These are phyloP conservation scores for Lichina pygmaea DNA, from an alignment of 495 filamentous ascomycete species.

Conservation along the genomic window DNA sequence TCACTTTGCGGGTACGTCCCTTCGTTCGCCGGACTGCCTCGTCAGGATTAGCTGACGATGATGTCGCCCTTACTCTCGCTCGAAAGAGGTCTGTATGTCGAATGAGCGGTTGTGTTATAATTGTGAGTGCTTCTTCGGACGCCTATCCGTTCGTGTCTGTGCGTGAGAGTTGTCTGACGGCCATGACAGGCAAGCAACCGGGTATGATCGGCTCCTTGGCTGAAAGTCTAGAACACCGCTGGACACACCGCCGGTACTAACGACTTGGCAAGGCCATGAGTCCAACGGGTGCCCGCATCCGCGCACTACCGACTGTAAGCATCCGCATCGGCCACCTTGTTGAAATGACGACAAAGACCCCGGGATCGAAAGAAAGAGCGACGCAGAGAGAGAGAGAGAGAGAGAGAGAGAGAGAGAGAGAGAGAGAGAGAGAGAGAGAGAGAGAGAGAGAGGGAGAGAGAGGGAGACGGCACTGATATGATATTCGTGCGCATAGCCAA, in stretches of 20 bases:
- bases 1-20: slow-evolving; percentile 60
- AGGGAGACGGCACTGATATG: neutral
- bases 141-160: slow-evolving; percentile 3
- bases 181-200: slow-evolving; percentile 14
- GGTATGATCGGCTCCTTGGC: slow-evolving; percentile 4
- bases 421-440: neutral
- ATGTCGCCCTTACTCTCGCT: too few species aligned
- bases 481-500: slow-evolving; percentile 31
- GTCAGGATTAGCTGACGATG: neutral
- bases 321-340: neutral
- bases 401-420: neutral
- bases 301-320: slow-evolving; percentile 73
- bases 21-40: neutral
- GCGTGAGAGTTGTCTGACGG: slow-evolving; percentile 12
- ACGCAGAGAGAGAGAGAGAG: too few species aligned
- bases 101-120: slow-evolving; percentile 98
- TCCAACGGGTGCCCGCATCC: slow-evolving; percentile 91
- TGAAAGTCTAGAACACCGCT: neutral
- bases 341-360: neutral
- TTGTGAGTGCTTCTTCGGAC: slow-evolving; percentile 29
- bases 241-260: slow-evolving; percentile 1
- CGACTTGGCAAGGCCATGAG: slow-evolving; percentile 48
- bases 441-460: neutral
- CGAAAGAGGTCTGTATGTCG: slow-evolving; percentile 73
- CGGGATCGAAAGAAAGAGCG: neutral